Conservation (phyloP, 139 green algal genomes). For the Micromonas pusilla region DNA sequence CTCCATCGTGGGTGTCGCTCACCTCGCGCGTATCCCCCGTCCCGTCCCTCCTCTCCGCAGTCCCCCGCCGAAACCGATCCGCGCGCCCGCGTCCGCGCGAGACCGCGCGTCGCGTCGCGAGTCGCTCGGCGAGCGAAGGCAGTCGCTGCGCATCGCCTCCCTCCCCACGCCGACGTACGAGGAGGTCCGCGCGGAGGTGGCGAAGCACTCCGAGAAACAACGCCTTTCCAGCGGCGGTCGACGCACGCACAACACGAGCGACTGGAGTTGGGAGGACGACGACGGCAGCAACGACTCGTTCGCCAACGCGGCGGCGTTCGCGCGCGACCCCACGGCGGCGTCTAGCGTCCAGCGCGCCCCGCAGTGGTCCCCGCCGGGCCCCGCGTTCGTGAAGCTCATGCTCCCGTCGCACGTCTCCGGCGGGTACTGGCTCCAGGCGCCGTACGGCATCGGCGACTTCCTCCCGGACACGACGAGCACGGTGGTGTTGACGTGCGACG, state of each 20-base stretch:
- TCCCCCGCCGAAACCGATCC: too few relatives aligned
- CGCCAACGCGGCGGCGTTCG: neutral
- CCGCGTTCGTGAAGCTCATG: conserved; percentile 26
- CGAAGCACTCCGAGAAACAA: too few relatives aligned
- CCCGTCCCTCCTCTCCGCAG: too few relatives aligned
- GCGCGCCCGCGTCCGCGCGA: too few relatives aligned
- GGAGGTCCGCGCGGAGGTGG: too few relatives aligned
- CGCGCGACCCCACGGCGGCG: too few relatives aligned
- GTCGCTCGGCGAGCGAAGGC: neutral
- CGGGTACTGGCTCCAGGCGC: conserved; percentile 14
- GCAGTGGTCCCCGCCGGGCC: neutral
- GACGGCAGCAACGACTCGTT: neutral
- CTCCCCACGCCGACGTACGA: neutral
- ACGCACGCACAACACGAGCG: neutral
- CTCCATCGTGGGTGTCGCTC: too few relatives aligned
- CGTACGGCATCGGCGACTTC: neutral
- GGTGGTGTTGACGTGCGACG: neutral
- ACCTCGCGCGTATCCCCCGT: too few relatives aligned
- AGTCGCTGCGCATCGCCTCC: neutral
- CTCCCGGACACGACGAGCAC: neutral
- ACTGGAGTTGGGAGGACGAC: neutral
- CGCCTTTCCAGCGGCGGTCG: too few relatives aligned
- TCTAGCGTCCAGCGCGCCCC: too few relatives aligned
- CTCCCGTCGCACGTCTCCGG: conserved; percentile 4
- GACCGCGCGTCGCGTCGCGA: neutral